A percentile compares a stretch with the other conserved stretches of the same genome.
phyloP scores from a whole-genome alignment of 805 yeast genomes.

The Debaryomyces castellii region DNA sequence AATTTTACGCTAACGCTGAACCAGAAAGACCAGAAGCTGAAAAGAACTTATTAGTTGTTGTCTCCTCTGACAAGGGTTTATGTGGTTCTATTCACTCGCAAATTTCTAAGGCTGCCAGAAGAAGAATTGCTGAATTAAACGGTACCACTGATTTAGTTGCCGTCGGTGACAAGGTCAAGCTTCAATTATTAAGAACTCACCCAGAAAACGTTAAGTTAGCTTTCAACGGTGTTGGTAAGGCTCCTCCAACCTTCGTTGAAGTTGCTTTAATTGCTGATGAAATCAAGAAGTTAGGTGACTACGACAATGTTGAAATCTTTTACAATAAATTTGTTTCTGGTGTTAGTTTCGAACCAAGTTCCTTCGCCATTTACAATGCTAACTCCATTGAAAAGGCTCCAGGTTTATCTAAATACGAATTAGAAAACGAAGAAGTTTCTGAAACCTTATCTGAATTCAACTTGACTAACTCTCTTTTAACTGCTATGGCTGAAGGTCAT shows the following conservation, averaged over 20 bases:
- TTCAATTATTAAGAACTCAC: constrained; percentile 83
- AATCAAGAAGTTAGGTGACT: constrained; percentile 65
- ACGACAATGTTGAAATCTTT: constrained; percentile 75
- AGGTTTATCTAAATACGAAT: constrained; percentile 78
- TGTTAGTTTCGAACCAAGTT: constrained; percentile 85
- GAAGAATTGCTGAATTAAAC: constrained; percentile 58
- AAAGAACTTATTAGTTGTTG: constrained; percentile 79
- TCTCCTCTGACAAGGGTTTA: constrained; percentile 96
- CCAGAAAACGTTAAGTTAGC: constrained; percentile 67
- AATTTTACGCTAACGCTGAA: constrained; percentile 80
- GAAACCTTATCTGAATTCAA: constrained; percentile 80
- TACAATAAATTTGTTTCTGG: constrained; percentile 88
- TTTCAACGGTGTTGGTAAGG: constrained; percentile 92
- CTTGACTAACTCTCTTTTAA: constrained; percentile 82
- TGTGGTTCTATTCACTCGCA: constrained; percentile 99
- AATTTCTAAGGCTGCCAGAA: constrained; percentile 84
- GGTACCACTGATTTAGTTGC: constrained; percentile 74
- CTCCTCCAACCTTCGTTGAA: constrained; percentile 91
- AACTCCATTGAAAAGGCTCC: constrained; percentile 80
- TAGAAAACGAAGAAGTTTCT: constrained; percentile 66
- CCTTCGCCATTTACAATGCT: constrained; percentile 64
- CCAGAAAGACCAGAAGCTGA: constrained; percentile 57
- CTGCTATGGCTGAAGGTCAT: constrained; percentile 96
- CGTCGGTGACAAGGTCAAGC: constrained; percentile 92
- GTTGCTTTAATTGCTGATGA: constrained; percentile 87